A percentile compares a stretch with the other conserved stretches of the same genome.
phyloP scores from a whole-genome alignment of 192 early-diverging fungal species.

The Mortierella claussenii region DNA sequence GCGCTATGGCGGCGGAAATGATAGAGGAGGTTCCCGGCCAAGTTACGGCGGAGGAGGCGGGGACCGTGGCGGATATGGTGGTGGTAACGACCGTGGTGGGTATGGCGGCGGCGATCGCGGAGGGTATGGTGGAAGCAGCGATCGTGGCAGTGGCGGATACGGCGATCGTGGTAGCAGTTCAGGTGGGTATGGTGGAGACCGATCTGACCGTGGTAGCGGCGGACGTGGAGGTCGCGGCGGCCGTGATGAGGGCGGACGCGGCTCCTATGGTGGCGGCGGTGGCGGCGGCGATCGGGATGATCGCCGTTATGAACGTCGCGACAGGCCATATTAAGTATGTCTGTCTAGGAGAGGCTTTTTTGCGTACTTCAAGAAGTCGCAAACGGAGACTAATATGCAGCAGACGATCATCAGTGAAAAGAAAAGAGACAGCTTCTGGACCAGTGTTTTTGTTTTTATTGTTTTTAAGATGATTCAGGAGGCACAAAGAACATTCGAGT shows the following conservation, averaged over 20 bases:
- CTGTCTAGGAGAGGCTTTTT: neutral
- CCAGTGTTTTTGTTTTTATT: neutral
- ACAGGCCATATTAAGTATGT: slow-evolving; percentile 56
- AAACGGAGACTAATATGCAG: neutral
- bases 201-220: slow-evolving; percentile 31
- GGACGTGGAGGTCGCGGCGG: slow-evolving; percentile 39
- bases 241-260: slow-evolving; percentile 47
- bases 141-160: slow-evolving; percentile 47
- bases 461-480: no score
- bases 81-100: slow-evolving; percentile 31
- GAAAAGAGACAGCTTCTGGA: neutral
- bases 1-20: slow-evolving; percentile 56
- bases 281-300: slow-evolving; percentile 55
- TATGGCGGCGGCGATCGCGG: slow-evolving; percentile 20
- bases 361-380: neutral
- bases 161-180: slow-evolving; percentile 22
- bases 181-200: slow-evolving; percentile 26
- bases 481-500: no score
- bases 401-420: no score
- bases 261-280: slow-evolving; percentile 54
- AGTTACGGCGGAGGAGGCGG: slow-evolving; percentile 55
- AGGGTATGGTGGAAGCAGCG: slow-evolving; percentile 24
- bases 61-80: slow-evolving; percentile 51
- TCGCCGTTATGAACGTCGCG: slow-evolving; percentile 58
- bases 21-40: slow-evolving; percentile 40